Evolutionary conservation across 768 basidiomycete genomes (phyloP), one percentile per base, ranked within the genome.

Genomic region (Rhizopogon roseolus): DNA sequence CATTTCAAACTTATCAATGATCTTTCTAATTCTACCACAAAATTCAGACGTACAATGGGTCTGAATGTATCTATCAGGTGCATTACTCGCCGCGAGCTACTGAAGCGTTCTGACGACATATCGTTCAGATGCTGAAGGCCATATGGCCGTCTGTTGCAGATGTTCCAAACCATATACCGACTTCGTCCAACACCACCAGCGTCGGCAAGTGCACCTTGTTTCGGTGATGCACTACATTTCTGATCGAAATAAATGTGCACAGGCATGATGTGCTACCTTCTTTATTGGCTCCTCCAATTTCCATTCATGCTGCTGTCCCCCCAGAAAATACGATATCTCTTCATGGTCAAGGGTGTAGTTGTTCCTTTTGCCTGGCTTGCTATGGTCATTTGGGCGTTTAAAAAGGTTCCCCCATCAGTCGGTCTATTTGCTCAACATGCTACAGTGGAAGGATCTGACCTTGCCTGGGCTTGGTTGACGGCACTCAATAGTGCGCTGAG

Each of bases 351-450:
- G 66, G 75, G 78, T 1, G 69, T 85, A 43, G 61, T 86, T 36
- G 87, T 88, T 8, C 84, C 87, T 8, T 70, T 76, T 19, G 79
- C 84, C 3, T 86, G 82, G 75, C 59, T 92, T 40, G 75, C 83
- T 9, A 88, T 92, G 61, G 72, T 93, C 55, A 86, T 90, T 29
- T 93, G 91, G 90, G 81, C 89, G 3, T 79, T 89, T 57, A 78
- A 85, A 56, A 81, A 80, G 60, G 85, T 81, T 0, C 85, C 87
- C 6, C 73, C 82, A 10, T 72, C 73, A n/a, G 73, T 73, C 3
- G 86, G 87, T 32, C 73, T 93, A 41, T 79, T 82, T 49, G 62
- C 74, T 0, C 69, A 79, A 53, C 79, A 80, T 49, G 68, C 84
- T 0, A 71, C 68, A 7, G 59, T 85, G n/a, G 68, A 62, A 16